Evolutionary conservation across 768 basidiomycete species (phyloP), one percentile per base, ranked within the genome.

Genomic region (Phlebiopsis gigantea): DNA sequence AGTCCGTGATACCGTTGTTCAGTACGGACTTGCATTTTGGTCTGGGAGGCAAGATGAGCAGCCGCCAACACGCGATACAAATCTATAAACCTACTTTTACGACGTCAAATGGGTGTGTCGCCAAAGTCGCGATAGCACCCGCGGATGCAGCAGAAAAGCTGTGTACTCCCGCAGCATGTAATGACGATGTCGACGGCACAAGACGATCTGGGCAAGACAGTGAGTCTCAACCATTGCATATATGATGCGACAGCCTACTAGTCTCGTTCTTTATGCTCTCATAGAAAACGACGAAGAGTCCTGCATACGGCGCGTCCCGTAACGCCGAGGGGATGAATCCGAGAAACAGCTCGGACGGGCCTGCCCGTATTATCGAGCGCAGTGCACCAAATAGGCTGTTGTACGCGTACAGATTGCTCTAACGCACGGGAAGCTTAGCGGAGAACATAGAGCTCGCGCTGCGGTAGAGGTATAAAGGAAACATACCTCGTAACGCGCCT

Each of bases 231-330:
- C n/a, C n/a, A n/a, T n/a, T n/a, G n/a, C n/a, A n/a, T n/a, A n/a
- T n/a, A n/a, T n/a, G n/a, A n/a, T n/a, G n/a, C n/a, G n/a, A n/a
- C n/a, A n/a, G 9, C 34, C 1, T 22, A 88, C 90, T 77, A 3
- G 83, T 74, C 63, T 90, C 80, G 49, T 78, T 76, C 69, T 98
- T 98, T 60, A 91, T 81, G 45, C 83, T 82, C 70, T 98, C 94
- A 66, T 98, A 98, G 57, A 87, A 82, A 2, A 93, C 81, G 31
- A 96, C 76, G 63, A 94, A 98, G 5, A 97, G 70, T 2, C 94
- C 95, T 1, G 95, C 93, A 64, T 95, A 93, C 0, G 95, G 95
- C 12, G 93, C 95, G 69, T 98, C 95, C 46, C 95, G 82, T n/a
- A 94, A 76, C 1, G 93, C 89, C 1, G 93, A 92, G 0, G 93